Base-by-base conservation (phyloP, 2,329 filamentous ascomycete genomes). In the Mollisia scopiformis region DNA sequence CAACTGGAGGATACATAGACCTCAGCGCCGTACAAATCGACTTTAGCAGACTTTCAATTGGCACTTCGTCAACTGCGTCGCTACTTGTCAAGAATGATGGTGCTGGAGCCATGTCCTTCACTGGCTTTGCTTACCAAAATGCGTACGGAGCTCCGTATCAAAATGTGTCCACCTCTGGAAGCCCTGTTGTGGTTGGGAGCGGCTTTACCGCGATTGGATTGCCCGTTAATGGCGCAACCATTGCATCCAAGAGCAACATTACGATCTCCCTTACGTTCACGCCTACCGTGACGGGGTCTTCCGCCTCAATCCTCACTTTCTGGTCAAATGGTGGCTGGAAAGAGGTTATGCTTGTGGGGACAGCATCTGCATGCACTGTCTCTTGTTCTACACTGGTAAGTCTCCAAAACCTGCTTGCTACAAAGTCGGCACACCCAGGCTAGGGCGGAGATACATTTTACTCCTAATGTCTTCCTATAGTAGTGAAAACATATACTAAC, bases 251-350 rank as follows among this genome's bases (percentile, higher is more conserved):
- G 30, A 37, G 35, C 10, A 30, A 16, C 37, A 46, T 41, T 19
- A 23, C 37, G 21, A 33, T 55, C 37, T 16, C 53, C 2, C 14
- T 55, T 7, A 46, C 53, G n/a, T 55, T 46, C 35, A 55, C 21
- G 37, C 37, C 53, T 16, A 19, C 21, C 4, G 37, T 30, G 33
- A 43, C 35, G 1, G 53, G 53, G 21, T 43, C 53, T 31, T 46
- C 53, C 10, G 21, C 53, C 3, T 61, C 54, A 51, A 63, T 50
- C 46, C 62, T 13, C 14, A 30, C 21, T 21, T 57, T 27, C 55
- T 62, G 25, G 47, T 25, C n/a, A 41, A 55, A 55, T 27, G 53
- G 37, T 43, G 37, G 37, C 13, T 55, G 35, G 37, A 35, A 55
- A 21, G 35, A 46, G 25, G 53, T 55, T 5, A 55, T 55, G 53